Evolutionary conservation across 352 stramenopile genomes (phyloP), one percentile per base, ranked within the genome.

Genomic region (Achlya hypogyna): DNA sequence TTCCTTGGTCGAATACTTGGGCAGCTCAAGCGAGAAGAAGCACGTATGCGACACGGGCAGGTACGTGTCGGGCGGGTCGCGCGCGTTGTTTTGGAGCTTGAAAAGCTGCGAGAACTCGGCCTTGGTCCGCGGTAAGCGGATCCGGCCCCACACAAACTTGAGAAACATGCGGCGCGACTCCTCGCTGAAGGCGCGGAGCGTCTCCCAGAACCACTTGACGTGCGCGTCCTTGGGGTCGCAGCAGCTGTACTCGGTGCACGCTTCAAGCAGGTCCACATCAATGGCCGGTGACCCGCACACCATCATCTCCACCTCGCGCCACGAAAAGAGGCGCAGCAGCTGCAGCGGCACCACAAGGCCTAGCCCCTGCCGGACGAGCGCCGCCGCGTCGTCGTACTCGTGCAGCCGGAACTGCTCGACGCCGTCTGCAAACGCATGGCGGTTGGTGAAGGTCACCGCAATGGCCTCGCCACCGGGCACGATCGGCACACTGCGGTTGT

Each of bases 11-110:
- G 88, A 96, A 73, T 99, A 99, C 35, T 84, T 71, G 16, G 97
- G 96, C 28, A 99, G 70, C 31, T 95, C 93, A 31, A 99, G 78
- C 5, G 89, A 96, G 73, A 99, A 99, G 78, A 99, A 99, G 72
- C 97, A 99, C 23, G 97, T 99, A 68, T 98, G 97, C 27, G 96
- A 89, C 65, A 98, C 95, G 6, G 96, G 96, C 43, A 99, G 78
- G 69, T 97, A 98, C 20, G 75, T 77, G 65, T 97, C 87, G 12
- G 49, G 25, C 25, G 49, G 71, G 53, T 84, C 72, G 31, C 84
- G 90, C 59, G 76, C 86, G 66, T 90, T 95, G 22, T 76, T 91
- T 64, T 93, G 91, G 28, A 97, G 74, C 75, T 97, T 98, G 74
- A 97, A 96, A 5, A 79, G 73, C 69, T 97, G 92, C 42, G 86